Evolutionary conservation across 495 filamentous ascomycete genomes (phyloP).

Genomic region (Patellaria atrata): DNA sequence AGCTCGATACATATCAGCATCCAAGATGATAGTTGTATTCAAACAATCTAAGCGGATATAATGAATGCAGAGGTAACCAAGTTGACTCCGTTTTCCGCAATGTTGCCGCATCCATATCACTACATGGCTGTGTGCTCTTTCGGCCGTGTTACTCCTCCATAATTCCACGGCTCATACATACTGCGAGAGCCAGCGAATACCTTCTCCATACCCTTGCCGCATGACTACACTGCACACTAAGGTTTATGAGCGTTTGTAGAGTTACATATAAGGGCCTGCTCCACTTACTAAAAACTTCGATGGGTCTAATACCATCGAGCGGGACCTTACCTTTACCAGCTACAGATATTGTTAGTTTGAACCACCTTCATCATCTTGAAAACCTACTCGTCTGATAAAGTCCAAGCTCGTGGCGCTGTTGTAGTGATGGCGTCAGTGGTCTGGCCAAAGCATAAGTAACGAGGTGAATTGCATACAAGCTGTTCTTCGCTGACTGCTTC

Average conservation of each 20-base stretch:
- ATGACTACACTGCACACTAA: constrained; percentile 6
- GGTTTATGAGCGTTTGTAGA: background rate
- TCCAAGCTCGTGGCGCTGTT: constrained; percentile 1
- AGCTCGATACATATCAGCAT: too few species aligned
- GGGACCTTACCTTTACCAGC: background rate
- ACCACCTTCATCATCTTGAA: too few species aligned
- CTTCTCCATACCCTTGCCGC: constrained; percentile 4
- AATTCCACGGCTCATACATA: too few species aligned
- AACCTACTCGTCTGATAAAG: constrained; percentile 1
- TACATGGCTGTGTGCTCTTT: too few species aligned
- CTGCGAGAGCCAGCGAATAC: constrained; percentile 3
- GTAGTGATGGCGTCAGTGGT: background rate
- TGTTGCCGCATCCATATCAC: too few species aligned
- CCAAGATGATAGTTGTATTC: too few species aligned
- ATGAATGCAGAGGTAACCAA: too few species aligned
- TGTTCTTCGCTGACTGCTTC: background rate
- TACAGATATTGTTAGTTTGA: too few species aligned
- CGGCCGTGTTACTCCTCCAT: too few species aligned
- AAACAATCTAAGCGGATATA: too few species aligned
- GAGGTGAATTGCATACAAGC: background rate
- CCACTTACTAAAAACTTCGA: constrained; percentile 3
- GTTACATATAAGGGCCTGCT: background rate
- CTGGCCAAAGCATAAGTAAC: background rate
- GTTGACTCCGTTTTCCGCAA: too few species aligned
- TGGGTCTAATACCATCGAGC: background rate